Conservation (phyloP, 2,329 filamentous ascomycete species). For the Pyrenophora graminea region DNA sequence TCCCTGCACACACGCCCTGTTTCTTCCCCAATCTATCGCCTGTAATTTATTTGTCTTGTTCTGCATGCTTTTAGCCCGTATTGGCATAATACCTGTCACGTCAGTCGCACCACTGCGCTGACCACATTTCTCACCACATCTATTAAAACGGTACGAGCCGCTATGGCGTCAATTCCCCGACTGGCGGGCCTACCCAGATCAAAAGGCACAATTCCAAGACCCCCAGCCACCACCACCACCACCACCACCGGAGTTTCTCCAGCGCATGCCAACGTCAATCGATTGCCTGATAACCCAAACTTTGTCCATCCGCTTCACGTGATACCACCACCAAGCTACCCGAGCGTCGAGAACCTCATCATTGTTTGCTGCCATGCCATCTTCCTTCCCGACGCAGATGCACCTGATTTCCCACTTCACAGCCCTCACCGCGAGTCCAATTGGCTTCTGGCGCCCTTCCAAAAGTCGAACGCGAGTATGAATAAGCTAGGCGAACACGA, state of each 20-base stretch:
- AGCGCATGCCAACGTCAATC: constrained; percentile 4
- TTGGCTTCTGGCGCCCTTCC: constrained; percentile 75
- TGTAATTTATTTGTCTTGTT: constrained; percentile 5
- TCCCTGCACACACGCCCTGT: not conserved
- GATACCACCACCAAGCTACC: constrained; percentile 32
- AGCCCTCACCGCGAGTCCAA: constrained; percentile 44
- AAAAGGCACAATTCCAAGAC: constrained; percentile 12
- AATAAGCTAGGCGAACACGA: constrained; percentile 68
- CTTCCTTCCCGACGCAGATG: constrained; percentile 54
- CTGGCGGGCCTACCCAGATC: constrained; percentile 39
- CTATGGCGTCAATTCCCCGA: constrained; percentile 40
- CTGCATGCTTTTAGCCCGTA: not conserved
- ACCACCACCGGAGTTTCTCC: constrained; percentile 10
- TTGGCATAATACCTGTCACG: not conserved
- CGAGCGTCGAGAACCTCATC: constrained; percentile 60
- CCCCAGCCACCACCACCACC: constrained; percentile 12
- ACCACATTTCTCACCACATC: constrained; percentile 1
- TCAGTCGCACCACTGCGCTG: not conserved
- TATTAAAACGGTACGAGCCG: constrained; percentile 10
- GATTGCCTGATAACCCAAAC: constrained; percentile 16
- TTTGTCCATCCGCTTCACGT: constrained; percentile 39
- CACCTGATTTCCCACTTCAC: constrained; percentile 31
- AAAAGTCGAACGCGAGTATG: constrained; percentile 51
- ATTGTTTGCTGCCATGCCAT: constrained; percentile 86
- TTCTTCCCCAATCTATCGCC: not conserved